A percentile compares a stretch with the other conserved stretches of the same genome.
Conservation (phyloP, 192 early-diverging fungal species). For the Chytriomyces sp. region DNA sequence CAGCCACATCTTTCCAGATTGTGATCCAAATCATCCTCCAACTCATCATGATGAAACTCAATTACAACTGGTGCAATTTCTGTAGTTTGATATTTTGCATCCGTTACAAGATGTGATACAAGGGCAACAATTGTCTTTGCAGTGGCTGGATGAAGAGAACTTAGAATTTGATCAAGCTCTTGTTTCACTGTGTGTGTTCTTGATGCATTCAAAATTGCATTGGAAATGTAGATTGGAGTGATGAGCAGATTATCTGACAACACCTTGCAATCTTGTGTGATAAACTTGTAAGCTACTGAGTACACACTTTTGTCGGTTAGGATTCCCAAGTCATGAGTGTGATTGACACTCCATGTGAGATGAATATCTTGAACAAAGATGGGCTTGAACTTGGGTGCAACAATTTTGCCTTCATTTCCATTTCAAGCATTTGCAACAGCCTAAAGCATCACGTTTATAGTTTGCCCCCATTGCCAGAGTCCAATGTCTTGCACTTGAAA, state of each 20-base stretch:
- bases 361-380: conserved; percentile 3
- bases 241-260: background rate
- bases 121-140: background rate
- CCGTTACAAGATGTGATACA: background rate
- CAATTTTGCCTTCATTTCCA: background rate
- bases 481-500: conserved; percentile 2
- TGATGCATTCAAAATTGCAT: conserved; percentile 4
- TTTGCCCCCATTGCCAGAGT: conserved; percentile 1
- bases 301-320: background rate
- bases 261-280: conserved; percentile 9
- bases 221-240: conserved; percentile 4
- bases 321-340: background rate
- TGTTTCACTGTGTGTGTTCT: background rate
- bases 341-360: background rate
- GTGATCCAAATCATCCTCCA: too few species aligned
- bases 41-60: too few species aligned
- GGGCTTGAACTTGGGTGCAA: background rate
- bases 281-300: conserved; percentile 6
- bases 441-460: conserved; percentile 1
- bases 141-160: background rate
- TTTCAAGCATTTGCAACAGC: conserved; percentile 3
- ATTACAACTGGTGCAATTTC: background rate
- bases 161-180: background rate
- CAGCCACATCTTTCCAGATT: too few species aligned
- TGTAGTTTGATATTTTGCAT: background rate